A percentile compares a stretch with the other conserved stretches of the same genome.
These are phyloP conservation scores for Thelonectria rubi DNA, from an alignment of 2,329 filamentous ascomycete species.

Conservation along the genomic window DNA sequence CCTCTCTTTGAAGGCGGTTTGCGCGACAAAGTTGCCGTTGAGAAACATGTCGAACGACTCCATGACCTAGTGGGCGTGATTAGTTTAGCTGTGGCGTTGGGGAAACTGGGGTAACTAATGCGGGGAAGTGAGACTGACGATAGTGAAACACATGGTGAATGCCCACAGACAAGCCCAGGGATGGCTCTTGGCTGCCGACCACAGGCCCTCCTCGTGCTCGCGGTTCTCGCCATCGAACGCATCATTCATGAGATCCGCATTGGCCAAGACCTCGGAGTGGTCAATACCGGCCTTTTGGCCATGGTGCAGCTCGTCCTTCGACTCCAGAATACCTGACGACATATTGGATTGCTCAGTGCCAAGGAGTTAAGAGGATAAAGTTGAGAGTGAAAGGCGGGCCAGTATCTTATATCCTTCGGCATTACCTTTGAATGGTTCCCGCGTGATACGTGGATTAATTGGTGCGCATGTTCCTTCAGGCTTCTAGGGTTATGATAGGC, in stretches of 20 bases:
- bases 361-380: too few relatives aligned
- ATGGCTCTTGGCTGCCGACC: slow-evolving; percentile 49
- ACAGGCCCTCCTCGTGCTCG: slow-evolving; percentile 52
- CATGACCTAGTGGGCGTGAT: slow-evolving; percentile 50
- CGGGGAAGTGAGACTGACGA: slow-evolving; percentile 46
- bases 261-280: slow-evolving; percentile 1
- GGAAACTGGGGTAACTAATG: background rate
- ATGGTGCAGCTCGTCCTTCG: background rate
- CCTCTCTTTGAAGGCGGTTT: slow-evolving; percentile 45
- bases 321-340: background rate
- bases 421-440: too few relatives aligned
- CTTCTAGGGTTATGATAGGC: too few relatives aligned
- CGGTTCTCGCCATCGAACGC: slow-evolving; percentile 47
- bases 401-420: too few relatives aligned
- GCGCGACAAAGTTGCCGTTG: slow-evolving; percentile 55
- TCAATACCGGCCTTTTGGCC: background rate
- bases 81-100: background rate
- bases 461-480: too few relatives aligned
- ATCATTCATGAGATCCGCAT: slow-evolving; percentile 20
- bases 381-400: too few relatives aligned
- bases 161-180: slow-evolving; percentile 57
- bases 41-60: slow-evolving; percentile 59
- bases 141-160: slow-evolving; percentile 58
- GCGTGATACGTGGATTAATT: too few relatives aligned
- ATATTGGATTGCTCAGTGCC: background rate